Evolutionary conservation across 1,284 basidiomycete species (phyloP), one percentile per base, ranked within the genome.

Genomic region (Microstroma glucosiphilum): DNA sequence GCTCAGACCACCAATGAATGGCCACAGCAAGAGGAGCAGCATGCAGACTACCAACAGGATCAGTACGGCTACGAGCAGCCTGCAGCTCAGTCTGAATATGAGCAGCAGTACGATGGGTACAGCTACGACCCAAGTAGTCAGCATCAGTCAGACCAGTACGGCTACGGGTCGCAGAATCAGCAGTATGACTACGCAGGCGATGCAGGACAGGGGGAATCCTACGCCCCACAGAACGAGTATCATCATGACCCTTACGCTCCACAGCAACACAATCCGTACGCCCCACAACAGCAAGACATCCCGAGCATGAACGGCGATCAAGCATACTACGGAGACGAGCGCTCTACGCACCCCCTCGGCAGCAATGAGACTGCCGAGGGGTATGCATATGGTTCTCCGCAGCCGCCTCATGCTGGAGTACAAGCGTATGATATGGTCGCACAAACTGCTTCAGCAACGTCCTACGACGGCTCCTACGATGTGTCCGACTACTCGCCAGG

Each of bases 321-420:
- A 51, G 59, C 13, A 55, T 58, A 17, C 43, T 60, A 19, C 37
- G 59, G 15, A 11, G 17, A 48, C 7, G 30, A 23, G 57, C 41
- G 51, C 60, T 2, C 43, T 41, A 19, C 21, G 56, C 26, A 69
- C 59, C 21, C 60, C 64, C 11, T 59, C 62, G 23, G 60, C 62
- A 1, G 60, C 61, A 40, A 19, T 15, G 42, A 15, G 1, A 11
- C 30, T 11, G 59, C 60, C 26, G 21, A 26, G 15, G 30, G 21
- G 8, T 37, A 56, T 40, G 49, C 12, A 2, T 40, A 55, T 9
- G 37, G 19, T 23, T n/a, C 53, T 17, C 12, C 7, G 58, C 17
- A 40, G 25, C 26, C n/a, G 12, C 49, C 60, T 40, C 25, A 40
- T 26, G 26, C 25, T n/a, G 56, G 19, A 13, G 2, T 41, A 58